phyloP scores from a whole-genome alignment of 805 yeast genomes.

The Candida qinlingensis region DNA sequence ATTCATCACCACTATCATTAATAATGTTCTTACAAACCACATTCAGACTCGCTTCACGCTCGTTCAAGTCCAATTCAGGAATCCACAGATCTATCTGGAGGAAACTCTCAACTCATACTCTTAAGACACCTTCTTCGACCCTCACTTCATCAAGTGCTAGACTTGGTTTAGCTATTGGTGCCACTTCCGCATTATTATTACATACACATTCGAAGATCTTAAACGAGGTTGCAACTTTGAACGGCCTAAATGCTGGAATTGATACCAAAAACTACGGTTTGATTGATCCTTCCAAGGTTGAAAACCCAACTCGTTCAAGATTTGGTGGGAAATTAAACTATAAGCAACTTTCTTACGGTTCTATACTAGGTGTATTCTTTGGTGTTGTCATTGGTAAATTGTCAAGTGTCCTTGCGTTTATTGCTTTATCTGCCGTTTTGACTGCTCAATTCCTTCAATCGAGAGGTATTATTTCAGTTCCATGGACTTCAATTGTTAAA shows the following conservation, averaged over 20 bases:
- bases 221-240: slow-evolving; percentile 22
- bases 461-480: slow-evolving; percentile 45
- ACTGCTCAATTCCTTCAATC: slow-evolving; percentile 43
- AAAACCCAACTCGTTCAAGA: slow-evolving; percentile 16
- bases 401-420: slow-evolving; percentile 45
- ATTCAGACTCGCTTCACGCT: slow-evolving; percentile 12
- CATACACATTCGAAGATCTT: slow-evolving; percentile 21
- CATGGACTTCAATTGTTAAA: slow-evolving; percentile 32
- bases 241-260: slow-evolving; percentile 15
- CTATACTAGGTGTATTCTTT: slow-evolving; percentile 49
- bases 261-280: slow-evolving; percentile 2
- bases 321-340: slow-evolving; percentile 47
- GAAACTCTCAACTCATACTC: slow-evolving; percentile 1
- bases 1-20: neutral
- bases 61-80: slow-evolving; percentile 7
- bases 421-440: slow-evolving; percentile 41
- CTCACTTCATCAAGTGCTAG: slow-evolving; percentile 7
- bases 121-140: neutral
- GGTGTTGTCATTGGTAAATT: slow-evolving; percentile 58
- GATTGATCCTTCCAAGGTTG: slow-evolving; percentile 3
- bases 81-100: slow-evolving; percentile 3
- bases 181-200: slow-evolving; percentile 15
- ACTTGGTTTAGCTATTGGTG: slow-evolving; percentile 23
- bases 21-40: slow-evolving; percentile 16
- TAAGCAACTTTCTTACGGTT: slow-evolving; percentile 55